These are phyloP conservation scores for Blastobotrys proliferans DNA, from an alignment of 1,139 yeast species.

Conservation along the genomic window DNA sequence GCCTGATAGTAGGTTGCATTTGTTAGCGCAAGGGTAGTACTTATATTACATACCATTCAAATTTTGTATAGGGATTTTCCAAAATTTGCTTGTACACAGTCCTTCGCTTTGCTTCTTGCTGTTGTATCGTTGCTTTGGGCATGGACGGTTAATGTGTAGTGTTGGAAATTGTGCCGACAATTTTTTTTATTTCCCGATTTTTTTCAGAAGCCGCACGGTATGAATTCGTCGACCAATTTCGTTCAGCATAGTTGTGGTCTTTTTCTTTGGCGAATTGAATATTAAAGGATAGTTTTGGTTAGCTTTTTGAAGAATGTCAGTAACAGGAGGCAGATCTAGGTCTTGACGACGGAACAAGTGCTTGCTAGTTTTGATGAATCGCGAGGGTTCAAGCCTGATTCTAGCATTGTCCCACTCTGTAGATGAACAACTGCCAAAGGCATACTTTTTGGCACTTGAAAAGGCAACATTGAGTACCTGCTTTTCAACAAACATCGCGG, in stretches of 20 bases:
- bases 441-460: constrained; percentile 60
- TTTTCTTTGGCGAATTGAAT: background rate
- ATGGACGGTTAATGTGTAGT: background rate
- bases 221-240: too few relatives aligned
- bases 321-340: background rate
- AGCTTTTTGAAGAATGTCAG: background rate
- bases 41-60: constrained; percentile 8
- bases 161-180: too few relatives aligned
- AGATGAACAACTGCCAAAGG: constrained; percentile 2
- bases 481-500: constrained; percentile 58
- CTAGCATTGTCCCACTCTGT: background rate
- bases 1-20: constrained; percentile 13
- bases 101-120: constrained; percentile 16
- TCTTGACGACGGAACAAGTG: background rate
- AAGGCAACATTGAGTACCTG: constrained; percentile 79
- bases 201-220: too few relatives aligned
- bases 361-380: background rate
- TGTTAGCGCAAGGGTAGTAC: background rate
- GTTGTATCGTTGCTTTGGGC: constrained; percentile 14
- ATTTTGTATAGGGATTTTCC: constrained; percentile 22
- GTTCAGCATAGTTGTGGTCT: too few relatives aligned
- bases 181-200: too few relatives aligned
- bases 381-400: background rate
- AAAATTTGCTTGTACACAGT: constrained; percentile 22
- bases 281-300: background rate